These are phyloP conservation scores for Dacryopinax primogenitus DNA, from an alignment of 768 basidiomycete species.

Conservation along the genomic window DNA sequence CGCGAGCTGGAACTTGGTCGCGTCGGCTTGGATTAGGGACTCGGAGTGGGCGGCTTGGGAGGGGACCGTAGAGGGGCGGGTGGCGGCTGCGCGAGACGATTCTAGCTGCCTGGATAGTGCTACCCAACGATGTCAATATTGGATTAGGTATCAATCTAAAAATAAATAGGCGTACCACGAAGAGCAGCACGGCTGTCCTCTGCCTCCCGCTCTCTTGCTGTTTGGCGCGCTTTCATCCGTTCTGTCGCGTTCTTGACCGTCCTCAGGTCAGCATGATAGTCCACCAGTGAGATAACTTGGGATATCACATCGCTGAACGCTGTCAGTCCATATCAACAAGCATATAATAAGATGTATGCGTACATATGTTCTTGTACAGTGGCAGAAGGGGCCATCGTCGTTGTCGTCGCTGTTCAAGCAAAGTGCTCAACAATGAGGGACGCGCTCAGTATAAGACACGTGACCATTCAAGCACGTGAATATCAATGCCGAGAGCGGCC, in stretches of 20 bases:
- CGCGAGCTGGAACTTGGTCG: conserved; percentile 13
- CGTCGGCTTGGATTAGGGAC: conserved; percentile 14
- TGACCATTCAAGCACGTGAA: background rate
- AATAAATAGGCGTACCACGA: conserved; percentile 36
- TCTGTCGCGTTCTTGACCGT: conserved; percentile 65
- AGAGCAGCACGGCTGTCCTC: conserved; percentile 54
- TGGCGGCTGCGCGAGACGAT: conserved; percentile 11
- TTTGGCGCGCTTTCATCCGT: conserved; percentile 46
- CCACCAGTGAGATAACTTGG: conserved; percentile 54
- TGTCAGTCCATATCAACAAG: background rate
- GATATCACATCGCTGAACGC: conserved; percentile 13
- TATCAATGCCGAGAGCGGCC: background rate
- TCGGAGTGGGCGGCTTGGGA: conserved; percentile 13
- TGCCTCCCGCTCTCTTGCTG: conserved; percentile 48
- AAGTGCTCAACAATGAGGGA: background rate
- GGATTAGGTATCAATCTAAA: too few relatives aligned
- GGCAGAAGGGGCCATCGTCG: conserved; percentile 1
- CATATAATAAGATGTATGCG: background rate
- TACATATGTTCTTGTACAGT: conserved; percentile 6
- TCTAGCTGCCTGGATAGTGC: conserved; percentile 12
- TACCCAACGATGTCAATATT: background rate
- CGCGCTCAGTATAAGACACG: background rate
- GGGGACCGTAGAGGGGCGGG: conserved; percentile 15
- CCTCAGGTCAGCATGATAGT: conserved; percentile 65
- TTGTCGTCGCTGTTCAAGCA: background rate